Base-by-base conservation (phyloP, 139 green algal genomes). In the Haematococcus sp. region DNA sequence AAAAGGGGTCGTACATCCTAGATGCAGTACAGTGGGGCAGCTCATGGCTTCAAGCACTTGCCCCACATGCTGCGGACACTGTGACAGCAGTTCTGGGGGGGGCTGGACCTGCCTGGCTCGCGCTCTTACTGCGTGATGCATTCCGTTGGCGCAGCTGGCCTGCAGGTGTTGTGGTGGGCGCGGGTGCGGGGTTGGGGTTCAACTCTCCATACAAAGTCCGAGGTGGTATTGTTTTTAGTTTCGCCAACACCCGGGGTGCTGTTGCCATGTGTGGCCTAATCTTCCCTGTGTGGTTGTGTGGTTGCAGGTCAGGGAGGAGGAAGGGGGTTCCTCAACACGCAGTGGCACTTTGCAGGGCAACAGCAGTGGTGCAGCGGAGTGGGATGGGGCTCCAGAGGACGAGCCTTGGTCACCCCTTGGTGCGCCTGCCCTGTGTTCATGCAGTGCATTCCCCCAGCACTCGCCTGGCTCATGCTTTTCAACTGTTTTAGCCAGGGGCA, bases 361-460 rank as follows among this genome's bases (percentile, higher is more conserved):
- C 4, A 28, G 54, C 54, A 4, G 22, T 32, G 16, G 28, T 61
- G 54, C 27, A n/a, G 54, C 11, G 15, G 17, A 49, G 61, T 17
- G 11, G 61, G n/a, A 49, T 7, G 40, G 40, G 40, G 7, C 40
- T 49, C 7, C 25, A 27, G 61, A 49, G 61, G 61, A 68, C n/a
- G 61, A 68, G 61, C 31, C 17, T 5, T 68, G 61, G 61, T 52
- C 61, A 20, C 32, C 32, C 16, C 32, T 68, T 11, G 61, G 61
- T 68, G 61, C 3, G 61, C 40, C 40, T 11, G 40, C 40, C 40
- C 40, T 49, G 40, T 49, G 40, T 49, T 11, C 7, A 49, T 49
- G 7, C 7, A 49, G 7, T 11, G 7, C 40, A 49, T 49, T 11
- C n/a, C n/a, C 7, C 40, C 7, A 19, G 40, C 7, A 49, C 40